These are phyloP conservation scores for Pueraria montana DNA, from an alignment of 306 rosid genomes.

Conservation along the genomic window DNA sequence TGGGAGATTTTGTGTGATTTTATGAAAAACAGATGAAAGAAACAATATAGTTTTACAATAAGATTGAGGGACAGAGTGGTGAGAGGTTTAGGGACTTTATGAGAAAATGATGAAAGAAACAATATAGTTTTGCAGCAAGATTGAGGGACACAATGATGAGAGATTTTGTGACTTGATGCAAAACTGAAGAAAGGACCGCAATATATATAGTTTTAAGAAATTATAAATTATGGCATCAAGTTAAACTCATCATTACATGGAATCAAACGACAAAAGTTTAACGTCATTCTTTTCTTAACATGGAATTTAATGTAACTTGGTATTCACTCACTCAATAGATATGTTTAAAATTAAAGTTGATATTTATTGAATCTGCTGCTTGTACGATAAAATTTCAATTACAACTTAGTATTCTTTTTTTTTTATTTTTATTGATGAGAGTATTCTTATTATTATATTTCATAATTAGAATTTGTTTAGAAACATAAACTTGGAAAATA, in stretches of 20 bases:
- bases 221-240: background rate
- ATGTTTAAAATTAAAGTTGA: background rate
- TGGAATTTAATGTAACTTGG: background rate
- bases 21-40: no score
- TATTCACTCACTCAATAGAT: background rate
- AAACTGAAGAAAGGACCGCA: background rate
- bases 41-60: background rate
- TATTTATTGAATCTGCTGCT: background rate
- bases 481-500: no score
- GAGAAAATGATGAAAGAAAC: background rate
- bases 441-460: no score
- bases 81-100: background rate
- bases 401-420: no score
- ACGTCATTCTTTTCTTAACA: background rate
- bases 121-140: background rate
- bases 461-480: no score
- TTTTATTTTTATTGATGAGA: no score
- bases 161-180: background rate
- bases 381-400: background rate
- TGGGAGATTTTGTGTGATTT: no score
- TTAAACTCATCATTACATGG: background rate
- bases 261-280: background rate
- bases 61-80: background rate
- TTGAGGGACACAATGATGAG: background rate
- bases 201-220: background rate